phyloP scores from a whole-genome alignment of 2,329 filamentous ascomycete genomes.

The Cytospora piceae region DNA sequence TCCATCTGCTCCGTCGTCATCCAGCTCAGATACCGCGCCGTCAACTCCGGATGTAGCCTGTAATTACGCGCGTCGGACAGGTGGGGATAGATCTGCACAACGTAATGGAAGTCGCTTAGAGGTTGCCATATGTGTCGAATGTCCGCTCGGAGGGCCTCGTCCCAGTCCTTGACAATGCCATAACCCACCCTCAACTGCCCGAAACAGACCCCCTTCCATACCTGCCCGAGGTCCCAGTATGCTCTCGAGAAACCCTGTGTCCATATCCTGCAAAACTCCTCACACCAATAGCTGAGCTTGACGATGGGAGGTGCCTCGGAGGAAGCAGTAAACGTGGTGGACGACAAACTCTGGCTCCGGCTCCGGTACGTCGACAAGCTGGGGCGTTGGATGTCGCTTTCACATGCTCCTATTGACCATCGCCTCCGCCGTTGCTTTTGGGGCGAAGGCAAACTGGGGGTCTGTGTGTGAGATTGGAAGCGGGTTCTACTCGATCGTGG shows the following conservation, averaged over 20 bases:
- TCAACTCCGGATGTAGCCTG: not conserved
- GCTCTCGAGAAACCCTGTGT: not conserved
- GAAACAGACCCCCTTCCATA: conserved; percentile 12
- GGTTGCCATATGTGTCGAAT: not conserved
- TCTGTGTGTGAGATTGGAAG: not conserved
- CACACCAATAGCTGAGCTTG: not conserved
- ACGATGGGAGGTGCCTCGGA: not conserved
- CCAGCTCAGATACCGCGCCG: conserved; percentile 1
- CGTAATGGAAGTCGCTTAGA: conserved; percentile 5
- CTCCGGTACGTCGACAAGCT: not conserved
- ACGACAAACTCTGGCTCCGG: too few relatives aligned
- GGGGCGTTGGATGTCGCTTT: too few relatives aligned
- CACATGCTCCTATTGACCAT: not conserved
- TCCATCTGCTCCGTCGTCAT: conserved; percentile 8
- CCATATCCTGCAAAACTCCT: conserved; percentile 1
- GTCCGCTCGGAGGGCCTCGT: not conserved
- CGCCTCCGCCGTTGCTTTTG: not conserved
- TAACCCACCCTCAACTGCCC: not conserved
- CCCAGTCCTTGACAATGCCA: not conserved
- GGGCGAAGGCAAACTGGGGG: too few relatives aligned
- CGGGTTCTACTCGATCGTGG: not conserved
- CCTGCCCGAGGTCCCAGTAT: not conserved
- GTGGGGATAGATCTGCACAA: conserved; percentile 4
- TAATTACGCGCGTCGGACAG: not conserved
- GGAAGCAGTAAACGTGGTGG: not conserved